Evolutionary conservation across 2,329 filamentous ascomycete genomes (phyloP).

Genomic region (Cladophialophora yegresii): DNA sequence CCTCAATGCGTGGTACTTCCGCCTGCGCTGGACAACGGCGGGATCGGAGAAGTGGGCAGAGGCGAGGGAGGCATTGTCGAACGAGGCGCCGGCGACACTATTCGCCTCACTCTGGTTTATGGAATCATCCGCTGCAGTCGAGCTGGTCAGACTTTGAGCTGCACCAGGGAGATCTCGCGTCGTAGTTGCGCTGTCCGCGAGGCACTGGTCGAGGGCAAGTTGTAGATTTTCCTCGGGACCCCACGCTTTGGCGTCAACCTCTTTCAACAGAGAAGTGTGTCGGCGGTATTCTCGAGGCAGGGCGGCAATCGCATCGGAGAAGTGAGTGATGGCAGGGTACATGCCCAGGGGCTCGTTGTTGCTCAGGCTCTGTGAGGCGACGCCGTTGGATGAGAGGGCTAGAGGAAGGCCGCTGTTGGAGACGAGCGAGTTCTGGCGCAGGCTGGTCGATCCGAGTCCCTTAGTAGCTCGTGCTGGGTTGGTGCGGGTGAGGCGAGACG

Average conservation of each 20-base stretch:
- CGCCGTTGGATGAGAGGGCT: slow-evolving; percentile 32
- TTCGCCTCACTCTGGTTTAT: slow-evolving; percentile 27
- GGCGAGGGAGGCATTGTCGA: slow-evolving; percentile 32
- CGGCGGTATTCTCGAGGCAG: slow-evolving; percentile 92
- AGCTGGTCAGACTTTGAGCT: slow-evolving; percentile 25
- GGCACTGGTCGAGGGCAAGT: slow-evolving; percentile 63
- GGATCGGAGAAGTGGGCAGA: slow-evolving; percentile 29
- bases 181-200: slow-evolving; percentile 25
- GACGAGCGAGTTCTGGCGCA: slow-evolving; percentile 40
- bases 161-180: slow-evolving; percentile 12
- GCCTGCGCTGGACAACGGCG: slow-evolving; percentile 50
- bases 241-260: slow-evolving; percentile 96
- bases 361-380: slow-evolving; percentile 13
- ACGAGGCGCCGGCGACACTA: slow-evolving; percentile 30
- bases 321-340: slow-evolving; percentile 69
- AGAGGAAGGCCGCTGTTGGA: slow-evolving; percentile 38
- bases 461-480: slow-evolving; percentile 54
- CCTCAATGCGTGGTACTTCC: slow-evolving; percentile 76
- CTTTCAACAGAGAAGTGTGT: slow-evolving; percentile 93
- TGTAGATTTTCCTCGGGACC: slow-evolving; percentile 80
- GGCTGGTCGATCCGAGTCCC: slow-evolving; percentile 46
- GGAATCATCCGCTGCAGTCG: slow-evolving; percentile 24
- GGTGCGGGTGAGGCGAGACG: slow-evolving; percentile 50
- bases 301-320: slow-evolving; percentile 88
- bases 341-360: slow-evolving; percentile 52